Percentiles rank a stretch among this genome's conserved stretches.
phyloP scores from a whole-genome alignment of 2,329 filamentous ascomycete species.

The Simplicillium aogashimaense region DNA sequence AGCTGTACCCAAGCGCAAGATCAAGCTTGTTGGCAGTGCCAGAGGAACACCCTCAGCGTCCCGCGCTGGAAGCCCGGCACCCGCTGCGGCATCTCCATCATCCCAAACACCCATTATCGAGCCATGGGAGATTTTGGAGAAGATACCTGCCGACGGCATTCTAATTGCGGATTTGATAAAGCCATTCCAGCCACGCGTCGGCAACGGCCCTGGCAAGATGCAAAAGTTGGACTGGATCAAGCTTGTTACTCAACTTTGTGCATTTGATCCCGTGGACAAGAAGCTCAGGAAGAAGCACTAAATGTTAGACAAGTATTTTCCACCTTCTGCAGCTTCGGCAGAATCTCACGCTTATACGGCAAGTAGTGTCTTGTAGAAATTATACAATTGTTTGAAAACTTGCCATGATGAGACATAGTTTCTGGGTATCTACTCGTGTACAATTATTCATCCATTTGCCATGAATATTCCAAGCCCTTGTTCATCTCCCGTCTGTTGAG shows the following conservation, averaged over 20 bases:
- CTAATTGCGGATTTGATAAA: conserved; percentile 43
- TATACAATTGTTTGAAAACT: too few species aligned
- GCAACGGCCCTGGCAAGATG: conserved; percentile 40
- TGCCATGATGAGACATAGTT: too few species aligned
- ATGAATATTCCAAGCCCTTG: conserved; percentile 77
- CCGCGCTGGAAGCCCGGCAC: conserved; percentile 48
- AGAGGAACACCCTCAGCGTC: conserved; percentile 48
- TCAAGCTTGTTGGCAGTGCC: conserved; percentile 39
- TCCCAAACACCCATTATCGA: conserved; percentile 30
- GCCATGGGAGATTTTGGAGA: conserved; percentile 42
- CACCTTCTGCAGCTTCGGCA: too few species aligned
- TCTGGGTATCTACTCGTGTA: not conserved
- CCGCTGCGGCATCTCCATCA: conserved; percentile 22
- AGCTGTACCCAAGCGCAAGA: conserved; percentile 38
- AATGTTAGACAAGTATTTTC: too few species aligned
- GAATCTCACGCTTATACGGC: too few species aligned
- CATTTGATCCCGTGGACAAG: conserved; percentile 46
- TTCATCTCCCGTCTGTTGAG: conserved; percentile 68
- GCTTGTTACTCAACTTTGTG: conserved; percentile 45
- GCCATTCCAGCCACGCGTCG: conserved; percentile 42
- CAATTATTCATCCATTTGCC: conserved; percentile 85
- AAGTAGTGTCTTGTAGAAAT: too few species aligned
- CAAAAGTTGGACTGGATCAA: conserved; percentile 46
- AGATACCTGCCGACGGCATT: conserved; percentile 44
- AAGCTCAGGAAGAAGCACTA: conserved; percentile 27